Base-by-base conservation (phyloP, 108 stramenopile species). In the Ochromonas danica region DNA sequence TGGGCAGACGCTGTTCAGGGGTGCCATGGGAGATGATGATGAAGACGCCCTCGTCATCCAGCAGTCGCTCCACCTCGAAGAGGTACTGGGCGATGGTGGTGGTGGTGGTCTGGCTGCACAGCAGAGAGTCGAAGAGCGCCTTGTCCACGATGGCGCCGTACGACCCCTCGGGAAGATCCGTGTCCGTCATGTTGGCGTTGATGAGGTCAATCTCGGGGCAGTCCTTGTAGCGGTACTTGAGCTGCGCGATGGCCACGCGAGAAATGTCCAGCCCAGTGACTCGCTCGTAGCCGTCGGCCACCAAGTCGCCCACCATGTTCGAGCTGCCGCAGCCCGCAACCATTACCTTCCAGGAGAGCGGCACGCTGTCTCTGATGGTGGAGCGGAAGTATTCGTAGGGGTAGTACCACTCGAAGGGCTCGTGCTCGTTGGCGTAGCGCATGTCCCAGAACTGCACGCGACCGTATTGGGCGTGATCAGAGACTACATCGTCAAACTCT, bases 331-430 rank as follows among this genome's bases (percentile, higher is more conserved):
- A 75, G 6, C 72, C 72, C 6, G 72, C 72, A 75, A 57, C 22
- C 72, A 75, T 75, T 27, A 36, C 41, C 28, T 25, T 38, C 3
- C 40, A 10, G 22, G 6, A 14, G 6, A 57, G 6, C 6, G 72
- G 45, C 25, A 75, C 72, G 38, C 6, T 41, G 3, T 75, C 72
- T 31, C 51, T 75, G 22, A 75, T 75, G 38, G 51, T 75, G 3
- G 6, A 6, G 17, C 31, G 14, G 38, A 75, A 75, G 22, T 45
- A 57, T 57, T 45, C 51, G 40, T 75, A 75, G 25, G 10, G 10
- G 31, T 75, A 75, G 31, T 57, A 75, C 72, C 72, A 75, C 38
- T 75, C 72, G 51, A 75, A 75, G 3, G 72, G 72, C 25, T 75
- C 72, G 38, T 27, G 40, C 28, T 75, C 72, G 28, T 75, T 75